A percentile compares a stretch with the other conserved stretches of the same genome.
These are phyloP conservation scores for Leucocoprinus birnbaumii DNA, from an alignment of 768 basidiomycete genomes.

Conservation along the genomic window DNA sequence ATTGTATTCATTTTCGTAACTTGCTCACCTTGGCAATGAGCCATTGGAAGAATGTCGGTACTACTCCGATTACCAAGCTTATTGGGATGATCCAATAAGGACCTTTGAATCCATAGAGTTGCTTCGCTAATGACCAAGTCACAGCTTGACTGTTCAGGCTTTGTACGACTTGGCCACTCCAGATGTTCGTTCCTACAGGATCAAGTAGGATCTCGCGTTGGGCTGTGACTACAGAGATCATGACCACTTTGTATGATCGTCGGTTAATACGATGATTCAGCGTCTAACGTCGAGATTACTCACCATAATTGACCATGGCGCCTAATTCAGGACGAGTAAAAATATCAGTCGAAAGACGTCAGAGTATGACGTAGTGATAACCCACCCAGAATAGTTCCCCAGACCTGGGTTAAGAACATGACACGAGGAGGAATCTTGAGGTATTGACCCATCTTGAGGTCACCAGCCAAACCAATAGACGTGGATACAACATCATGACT, in stretches of 20 bases:
- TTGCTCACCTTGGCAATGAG: conserved; percentile 43
- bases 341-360: background rate
- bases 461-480: conserved; percentile 49
- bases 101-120: conserved; percentile 50
- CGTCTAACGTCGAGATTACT: conserved; percentile 3
- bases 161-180: conserved; percentile 54
- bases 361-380: background rate
- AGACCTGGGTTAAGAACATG: conserved; percentile 64
- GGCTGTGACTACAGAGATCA: conserved; percentile 48
- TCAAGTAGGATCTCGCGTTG: conserved; percentile 52
- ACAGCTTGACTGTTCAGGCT: conserved; percentile 55
- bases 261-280: background rate
- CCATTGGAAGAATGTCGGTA: conserved; percentile 51
- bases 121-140: conserved; percentile 62
- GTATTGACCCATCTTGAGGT: conserved; percentile 74
- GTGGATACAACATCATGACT: conserved; percentile 58
- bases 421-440: conserved; percentile 65
- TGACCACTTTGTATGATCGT: conserved; percentile 40
- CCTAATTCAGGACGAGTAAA: conserved; percentile 19
- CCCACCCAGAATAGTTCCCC: conserved; percentile 57
- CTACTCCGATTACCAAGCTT: conserved; percentile 51
- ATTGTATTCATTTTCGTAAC: background rate
- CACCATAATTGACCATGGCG: conserved; percentile 36
- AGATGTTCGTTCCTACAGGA: conserved; percentile 57
- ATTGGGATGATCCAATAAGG: conserved; percentile 58